Evolutionary conservation across 805 yeast genomes (phyloP), one percentile per base, ranked within the genome.

Genomic region (Ogataea minuta): DNA sequence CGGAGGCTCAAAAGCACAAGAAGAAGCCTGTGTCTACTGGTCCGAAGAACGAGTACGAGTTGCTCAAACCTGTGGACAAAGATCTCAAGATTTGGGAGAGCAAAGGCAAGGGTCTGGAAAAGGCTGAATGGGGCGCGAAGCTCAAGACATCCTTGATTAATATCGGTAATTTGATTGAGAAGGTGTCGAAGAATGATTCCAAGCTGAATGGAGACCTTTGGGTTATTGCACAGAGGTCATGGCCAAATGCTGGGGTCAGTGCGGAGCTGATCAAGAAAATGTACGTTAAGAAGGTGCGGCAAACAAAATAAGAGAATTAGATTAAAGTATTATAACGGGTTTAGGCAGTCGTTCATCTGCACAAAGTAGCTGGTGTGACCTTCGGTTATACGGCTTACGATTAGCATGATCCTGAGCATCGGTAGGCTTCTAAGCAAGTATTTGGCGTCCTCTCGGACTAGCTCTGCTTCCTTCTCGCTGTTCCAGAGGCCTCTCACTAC

Each of bases 161-260:
- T 35, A 58, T 61, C 34, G 66, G 66, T 10, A 44, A 43, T 16
- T 58, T 56, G 25, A 61, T 61, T 41, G 63, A 61, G 30, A 40
- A 39, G n/a, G 50, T 51, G 8, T 49, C 61, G 1, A 41, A 34
- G 11, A 31, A 34, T 5, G 50, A 56, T 21, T 28, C 39, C 7
- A 39, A 38, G 25, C 26, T 58, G 33, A 60, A 57, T 38, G 34
- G 44, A 23, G 59, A 58, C 21, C 44, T 61, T 14, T 61, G 66
- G 66, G 32, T 45, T 6, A 49, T 52, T 34, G 66, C 64, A 3
- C 57, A 54, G 33, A 55, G 45, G 36, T 58, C 59, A 3, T 61
- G 66, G 66, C 66, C 66, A 2, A 61, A 59, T 35, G 54, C 54
- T 16, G 62, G 57, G 12, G 64, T 59, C 5, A 49, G 48, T 12